A percentile compares a stretch with the other conserved stretches of the same genome.
Conservation (phyloP, 495 filamentous ascomycete genomes). For the Penicillium bovifimosum region DNA sequence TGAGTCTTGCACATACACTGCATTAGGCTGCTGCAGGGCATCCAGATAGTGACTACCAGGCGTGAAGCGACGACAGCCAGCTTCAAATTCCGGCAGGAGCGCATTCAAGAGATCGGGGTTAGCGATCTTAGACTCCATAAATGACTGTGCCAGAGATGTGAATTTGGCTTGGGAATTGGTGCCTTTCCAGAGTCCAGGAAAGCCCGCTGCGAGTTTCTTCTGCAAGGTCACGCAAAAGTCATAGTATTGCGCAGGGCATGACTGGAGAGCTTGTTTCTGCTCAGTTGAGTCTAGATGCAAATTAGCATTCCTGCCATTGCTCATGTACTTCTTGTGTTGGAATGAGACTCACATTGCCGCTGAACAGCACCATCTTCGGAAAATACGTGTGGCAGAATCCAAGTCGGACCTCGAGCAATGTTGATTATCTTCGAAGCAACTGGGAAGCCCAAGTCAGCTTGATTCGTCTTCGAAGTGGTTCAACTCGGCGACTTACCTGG, state of each 20-base stretch:
- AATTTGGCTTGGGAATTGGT: slow-evolving; percentile 1
- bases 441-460: background rate
- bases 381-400: slow-evolving; percentile 10
- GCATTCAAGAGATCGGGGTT: slow-evolving; percentile 3
- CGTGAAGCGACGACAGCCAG: slow-evolving; percentile 15
- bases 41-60: slow-evolving; percentile 14
- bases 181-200: slow-evolving; percentile 6
- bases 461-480: background rate
- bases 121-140: slow-evolving; percentile 5
- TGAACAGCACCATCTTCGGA: slow-evolving; percentile 5
- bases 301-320: background rate
- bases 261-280: background rate
- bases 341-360: background rate
- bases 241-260: background rate
- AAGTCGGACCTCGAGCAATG: slow-evolving; percentile 8
- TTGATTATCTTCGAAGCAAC: slow-evolving; percentile 5
- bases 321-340: background rate
- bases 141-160: background rate
- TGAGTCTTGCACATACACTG: slow-evolving; percentile 7
- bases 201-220: background rate
- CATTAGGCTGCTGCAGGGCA: slow-evolving; percentile 11
- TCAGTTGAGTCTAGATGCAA: background rate
- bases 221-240: background rate
- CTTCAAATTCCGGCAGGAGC: slow-evolving; percentile 10
- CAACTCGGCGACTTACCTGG: background rate